Evolutionary conservation across 106 monocot genomes (phyloP).

Genomic region (Dendrobium officinale): DNA sequence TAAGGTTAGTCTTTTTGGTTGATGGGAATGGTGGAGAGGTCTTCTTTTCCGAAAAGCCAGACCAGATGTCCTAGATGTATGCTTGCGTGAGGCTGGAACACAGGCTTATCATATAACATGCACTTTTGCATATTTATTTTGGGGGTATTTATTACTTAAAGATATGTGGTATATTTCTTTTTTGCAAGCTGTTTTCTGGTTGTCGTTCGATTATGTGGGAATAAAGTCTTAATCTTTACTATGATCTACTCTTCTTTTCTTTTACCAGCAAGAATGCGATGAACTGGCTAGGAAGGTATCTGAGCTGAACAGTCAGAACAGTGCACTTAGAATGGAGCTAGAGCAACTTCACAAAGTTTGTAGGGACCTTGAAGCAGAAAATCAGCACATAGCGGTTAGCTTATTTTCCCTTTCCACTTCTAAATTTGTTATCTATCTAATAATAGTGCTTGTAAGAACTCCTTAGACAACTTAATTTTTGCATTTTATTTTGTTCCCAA

Average conservation of each 20-base stretch:
- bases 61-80: too few species aligned
- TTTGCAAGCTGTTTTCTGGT: not conserved
- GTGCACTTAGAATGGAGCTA: conserved; percentile 30
- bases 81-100: too few species aligned
- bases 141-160: not conserved
- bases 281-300: conserved; percentile 38
- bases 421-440: too few species aligned
- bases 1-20: too few species aligned
- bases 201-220: not conserved
- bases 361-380: conserved; percentile 35
- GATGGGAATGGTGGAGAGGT: too few species aligned
- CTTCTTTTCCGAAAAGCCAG: too few species aligned
- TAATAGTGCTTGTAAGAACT: too few species aligned
- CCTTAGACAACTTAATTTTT: too few species aligned
- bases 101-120: too few species aligned
- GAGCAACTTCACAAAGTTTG: conserved; percentile 37
- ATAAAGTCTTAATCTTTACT: not conserved
- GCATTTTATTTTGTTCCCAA: too few species aligned
- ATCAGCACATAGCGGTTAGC: conserved; percentile 26
- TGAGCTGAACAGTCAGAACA: conserved; percentile 40
- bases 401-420: not conserved
- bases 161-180: not conserved
- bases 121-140: too few species aligned
- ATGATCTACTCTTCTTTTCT: not conserved
- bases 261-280: conserved; percentile 54